These are phyloP conservation scores for Verticillium alfalfae DNA, from an alignment of 2,329 filamentous ascomycete species.

Conservation along the genomic window DNA sequence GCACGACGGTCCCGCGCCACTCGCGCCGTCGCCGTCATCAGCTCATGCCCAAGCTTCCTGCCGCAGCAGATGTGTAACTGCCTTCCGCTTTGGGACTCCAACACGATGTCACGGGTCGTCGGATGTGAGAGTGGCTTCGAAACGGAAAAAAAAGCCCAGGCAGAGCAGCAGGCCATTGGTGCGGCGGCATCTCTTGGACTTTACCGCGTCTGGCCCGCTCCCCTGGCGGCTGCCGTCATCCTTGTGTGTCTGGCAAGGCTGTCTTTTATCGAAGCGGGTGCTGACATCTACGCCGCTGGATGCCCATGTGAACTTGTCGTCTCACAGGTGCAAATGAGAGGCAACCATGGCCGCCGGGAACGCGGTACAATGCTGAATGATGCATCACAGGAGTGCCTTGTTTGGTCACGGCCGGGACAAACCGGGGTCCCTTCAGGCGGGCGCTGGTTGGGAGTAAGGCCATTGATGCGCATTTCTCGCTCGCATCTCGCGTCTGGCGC, in stretches of 20 bases:
- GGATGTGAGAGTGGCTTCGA: background rate
- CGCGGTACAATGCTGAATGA: background rate
- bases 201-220: background rate
- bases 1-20: background rate
- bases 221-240: background rate
- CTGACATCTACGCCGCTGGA: background rate
- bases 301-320: background rate
- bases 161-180: background rate
- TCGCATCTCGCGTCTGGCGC: background rate
- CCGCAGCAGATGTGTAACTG: background rate
- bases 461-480: background rate
- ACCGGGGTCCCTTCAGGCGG: background rate
- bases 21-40: background rate
- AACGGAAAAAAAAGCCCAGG: background rate
- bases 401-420: background rate
- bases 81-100: background rate
- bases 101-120: background rate
- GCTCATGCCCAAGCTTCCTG: background rate
- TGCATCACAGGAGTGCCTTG: background rate
- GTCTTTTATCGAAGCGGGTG: background rate
- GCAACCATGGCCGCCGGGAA: background rate
- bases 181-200: background rate
- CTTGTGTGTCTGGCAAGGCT: background rate
- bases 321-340: background rate
- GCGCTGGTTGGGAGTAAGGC: background rate